Percentiles rank a stretch among this genome's conserved stretches.
Evolutionary conservation across 2,329 filamentous ascomycete genomes (phyloP).

Genomic region (Calonectria pseudoreteaudii): DNA sequence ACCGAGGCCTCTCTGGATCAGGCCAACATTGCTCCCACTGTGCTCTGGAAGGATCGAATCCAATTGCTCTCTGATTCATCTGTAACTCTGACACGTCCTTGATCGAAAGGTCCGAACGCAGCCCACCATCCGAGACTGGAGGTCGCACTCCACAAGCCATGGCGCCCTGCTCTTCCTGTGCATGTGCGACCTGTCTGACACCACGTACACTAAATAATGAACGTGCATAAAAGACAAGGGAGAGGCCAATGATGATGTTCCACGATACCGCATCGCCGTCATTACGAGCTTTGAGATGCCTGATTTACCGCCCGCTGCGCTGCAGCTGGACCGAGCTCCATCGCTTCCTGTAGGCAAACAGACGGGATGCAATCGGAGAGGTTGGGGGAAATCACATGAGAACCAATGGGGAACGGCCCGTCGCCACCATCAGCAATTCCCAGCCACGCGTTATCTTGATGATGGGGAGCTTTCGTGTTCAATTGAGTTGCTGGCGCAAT

Average conservation of each 20-base stretch:
- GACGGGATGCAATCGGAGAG: slow-evolving; percentile 30
- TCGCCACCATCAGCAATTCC: slow-evolving; percentile 23
- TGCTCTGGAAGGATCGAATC: background rate
- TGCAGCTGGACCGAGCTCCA: slow-evolving; percentile 38
- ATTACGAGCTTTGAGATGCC: slow-evolving; percentile 40
- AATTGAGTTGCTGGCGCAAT: slow-evolving; percentile 12
- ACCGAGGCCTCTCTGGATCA: slow-evolving; percentile 27
- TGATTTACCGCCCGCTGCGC: slow-evolving; percentile 33
- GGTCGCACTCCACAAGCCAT: slow-evolving; percentile 14
- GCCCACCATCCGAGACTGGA: slow-evolving; percentile 25
- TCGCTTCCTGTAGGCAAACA: slow-evolving; percentile 20
- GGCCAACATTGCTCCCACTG: slow-evolving; percentile 11
- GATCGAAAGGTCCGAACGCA: slow-evolving; percentile 32
- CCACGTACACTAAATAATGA: slow-evolving; percentile 41
- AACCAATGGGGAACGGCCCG: slow-evolving; percentile 32
- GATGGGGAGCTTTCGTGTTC: background rate
- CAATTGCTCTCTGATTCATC: slow-evolving; percentile 11
- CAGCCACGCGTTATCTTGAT: slow-evolving; percentile 32
- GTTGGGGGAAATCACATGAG: slow-evolving; percentile 33
- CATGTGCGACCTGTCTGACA: slow-evolving; percentile 32
- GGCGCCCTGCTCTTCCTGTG: slow-evolving; percentile 29
- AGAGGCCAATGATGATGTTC: slow-evolving; percentile 44
- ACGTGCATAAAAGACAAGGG: slow-evolving; percentile 37
- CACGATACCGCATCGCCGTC: slow-evolving; percentile 46
- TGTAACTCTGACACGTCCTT: slow-evolving; percentile 23